Conservation (phyloP, 495 filamentous ascomycete species). For the Diplogelasinospora grovesii region DNA sequence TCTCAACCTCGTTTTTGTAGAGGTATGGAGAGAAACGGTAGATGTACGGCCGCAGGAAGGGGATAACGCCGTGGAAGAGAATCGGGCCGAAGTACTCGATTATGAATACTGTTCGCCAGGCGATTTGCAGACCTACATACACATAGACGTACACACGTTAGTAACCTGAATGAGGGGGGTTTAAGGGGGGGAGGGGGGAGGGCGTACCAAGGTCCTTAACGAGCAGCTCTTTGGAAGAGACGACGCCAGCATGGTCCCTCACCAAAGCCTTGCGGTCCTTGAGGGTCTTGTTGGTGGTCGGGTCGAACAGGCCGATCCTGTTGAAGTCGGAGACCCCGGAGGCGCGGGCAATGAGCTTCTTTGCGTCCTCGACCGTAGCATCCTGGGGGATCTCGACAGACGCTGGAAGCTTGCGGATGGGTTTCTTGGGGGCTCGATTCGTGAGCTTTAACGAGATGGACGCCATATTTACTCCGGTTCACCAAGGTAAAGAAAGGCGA, state of each 20-base stretch:
- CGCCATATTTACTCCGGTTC: no score
- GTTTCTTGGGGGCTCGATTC: slow-evolving; percentile 44
- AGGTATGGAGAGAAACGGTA: slow-evolving; percentile 55
- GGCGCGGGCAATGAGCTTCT: slow-evolving; percentile 39
- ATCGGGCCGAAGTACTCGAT: slow-evolving; percentile 96
- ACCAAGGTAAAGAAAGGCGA: no score
- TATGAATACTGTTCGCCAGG: slow-evolving; percentile 89
- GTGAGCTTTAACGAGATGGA: slow-evolving; percentile 37
- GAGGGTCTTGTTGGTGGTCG: slow-evolving; percentile 56
- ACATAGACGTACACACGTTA: slow-evolving; percentile 27
- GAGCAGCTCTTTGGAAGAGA: slow-evolving; percentile 63
- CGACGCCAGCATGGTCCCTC: slow-evolving; percentile 57
- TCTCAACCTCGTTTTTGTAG: slow-evolving; percentile 26
- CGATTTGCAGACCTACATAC: slow-evolving; percentile 72
- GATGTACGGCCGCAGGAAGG: slow-evolving; percentile 66
- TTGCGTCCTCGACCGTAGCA: slow-evolving; percentile 55
- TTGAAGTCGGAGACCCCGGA: slow-evolving; percentile 47
- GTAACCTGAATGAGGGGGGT: neutral
- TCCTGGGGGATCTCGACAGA: slow-evolving; percentile 53
- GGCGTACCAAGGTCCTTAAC: slow-evolving; percentile 88
- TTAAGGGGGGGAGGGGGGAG: neutral
- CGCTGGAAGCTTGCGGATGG: slow-evolving; percentile 65
- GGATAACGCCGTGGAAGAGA: slow-evolving; percentile 64
- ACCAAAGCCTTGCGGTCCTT: slow-evolving; percentile 51
- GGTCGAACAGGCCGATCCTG: slow-evolving; percentile 63